A percentile compares a stretch with the other conserved stretches of the same genome.
Evolutionary conservation across 176 grass and related monocot species (phyloP).

Genomic region (Cenchrus fungigraminus): DNA sequence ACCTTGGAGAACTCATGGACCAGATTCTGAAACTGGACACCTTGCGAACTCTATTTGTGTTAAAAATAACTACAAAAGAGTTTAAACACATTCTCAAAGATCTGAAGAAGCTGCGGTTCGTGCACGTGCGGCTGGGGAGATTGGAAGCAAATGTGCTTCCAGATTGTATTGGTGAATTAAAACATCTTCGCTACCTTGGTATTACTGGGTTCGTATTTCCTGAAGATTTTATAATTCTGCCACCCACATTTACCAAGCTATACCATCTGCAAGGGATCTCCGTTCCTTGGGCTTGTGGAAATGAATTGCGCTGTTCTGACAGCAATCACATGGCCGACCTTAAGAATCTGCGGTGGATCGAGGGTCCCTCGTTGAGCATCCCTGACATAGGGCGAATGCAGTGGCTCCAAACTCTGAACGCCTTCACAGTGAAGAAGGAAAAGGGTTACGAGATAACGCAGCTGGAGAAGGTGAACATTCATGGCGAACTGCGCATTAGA

Average conservation of each 20-base stretch:
- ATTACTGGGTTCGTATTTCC: background rate
- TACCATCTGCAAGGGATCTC: slow-evolving; percentile 15
- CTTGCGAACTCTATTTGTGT: slow-evolving; percentile 32
- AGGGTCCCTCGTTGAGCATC: background rate
- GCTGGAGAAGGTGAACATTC: slow-evolving; percentile 20
- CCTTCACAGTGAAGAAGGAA: background rate
- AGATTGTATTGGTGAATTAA: background rate
- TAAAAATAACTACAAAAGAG: background rate
- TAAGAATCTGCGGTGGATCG: background rate
- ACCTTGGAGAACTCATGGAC: background rate
- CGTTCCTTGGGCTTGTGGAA: too few relatives aligned
- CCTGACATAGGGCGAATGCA: background rate
- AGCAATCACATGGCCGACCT: background rate
- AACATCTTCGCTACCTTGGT: slow-evolving; percentile 31
- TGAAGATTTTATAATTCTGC: background rate
- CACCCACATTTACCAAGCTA: slow-evolving; percentile 7
- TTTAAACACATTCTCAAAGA: slow-evolving; percentile 4
- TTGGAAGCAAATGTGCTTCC: background rate
- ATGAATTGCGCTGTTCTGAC: background rate
- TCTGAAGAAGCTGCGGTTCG: background rate
- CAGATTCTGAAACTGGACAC: slow-evolving; percentile 6
- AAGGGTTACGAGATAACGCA: slow-evolving; percentile 24
- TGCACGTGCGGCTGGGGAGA: background rate
- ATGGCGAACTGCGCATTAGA: background rate
- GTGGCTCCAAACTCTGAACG: background rate